Evolutionary conservation across 1,284 basidiomycete genomes (phyloP).

Genomic region (Ustilago trichophora): DNA sequence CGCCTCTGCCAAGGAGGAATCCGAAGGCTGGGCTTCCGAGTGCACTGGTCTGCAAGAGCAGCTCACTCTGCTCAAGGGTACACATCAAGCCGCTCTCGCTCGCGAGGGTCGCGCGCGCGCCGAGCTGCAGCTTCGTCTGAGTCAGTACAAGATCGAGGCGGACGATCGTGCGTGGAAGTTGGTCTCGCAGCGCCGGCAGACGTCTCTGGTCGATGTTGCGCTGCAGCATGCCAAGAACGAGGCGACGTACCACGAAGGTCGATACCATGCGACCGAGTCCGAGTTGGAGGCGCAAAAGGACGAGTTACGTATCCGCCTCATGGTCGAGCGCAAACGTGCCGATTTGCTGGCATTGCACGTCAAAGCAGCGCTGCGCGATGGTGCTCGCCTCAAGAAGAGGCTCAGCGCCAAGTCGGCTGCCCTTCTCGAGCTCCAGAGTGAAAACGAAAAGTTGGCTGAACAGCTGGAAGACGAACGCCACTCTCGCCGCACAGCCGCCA

Average conservation of each 20-base stretch:
- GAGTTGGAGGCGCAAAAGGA: slow-evolving; percentile 37
- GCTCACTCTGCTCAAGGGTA: slow-evolving; percentile 12
- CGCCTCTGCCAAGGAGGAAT: slow-evolving; percentile 36
- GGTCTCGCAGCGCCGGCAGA: slow-evolving; percentile 20
- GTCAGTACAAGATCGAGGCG: slow-evolving; percentile 45
- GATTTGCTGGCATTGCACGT: slow-evolving; percentile 33
- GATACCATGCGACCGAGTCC: slow-evolving; percentile 22
- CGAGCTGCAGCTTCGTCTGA: slow-evolving; percentile 27
- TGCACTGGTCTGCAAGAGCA: slow-evolving; percentile 42
- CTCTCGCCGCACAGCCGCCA: too few relatives aligned
- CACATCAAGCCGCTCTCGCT: slow-evolving; percentile 11
- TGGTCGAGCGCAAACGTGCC: slow-evolving; percentile 41
- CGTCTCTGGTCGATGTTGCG: slow-evolving; percentile 23
- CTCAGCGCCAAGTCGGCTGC: slow-evolving; percentile 15
- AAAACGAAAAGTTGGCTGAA: slow-evolving; percentile 31
- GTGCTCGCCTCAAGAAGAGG: slow-evolving; percentile 26
- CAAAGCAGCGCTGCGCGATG: slow-evolving; percentile 20
- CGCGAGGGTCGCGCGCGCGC: slow-evolving; percentile 20
- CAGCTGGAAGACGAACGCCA: slow-evolving; percentile 17
- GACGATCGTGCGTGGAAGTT: slow-evolving; percentile 41
- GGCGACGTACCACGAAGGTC: slow-evolving; percentile 24
- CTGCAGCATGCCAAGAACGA: slow-evolving; percentile 45
- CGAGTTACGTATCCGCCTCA: slow-evolving; percentile 31
- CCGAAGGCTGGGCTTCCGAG: slow-evolving; percentile 46
- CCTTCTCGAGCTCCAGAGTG: slow-evolving; percentile 13